Base-by-base conservation (phyloP, 495 filamentous ascomycete genomes). In the Penicillium nucicola region DNA sequence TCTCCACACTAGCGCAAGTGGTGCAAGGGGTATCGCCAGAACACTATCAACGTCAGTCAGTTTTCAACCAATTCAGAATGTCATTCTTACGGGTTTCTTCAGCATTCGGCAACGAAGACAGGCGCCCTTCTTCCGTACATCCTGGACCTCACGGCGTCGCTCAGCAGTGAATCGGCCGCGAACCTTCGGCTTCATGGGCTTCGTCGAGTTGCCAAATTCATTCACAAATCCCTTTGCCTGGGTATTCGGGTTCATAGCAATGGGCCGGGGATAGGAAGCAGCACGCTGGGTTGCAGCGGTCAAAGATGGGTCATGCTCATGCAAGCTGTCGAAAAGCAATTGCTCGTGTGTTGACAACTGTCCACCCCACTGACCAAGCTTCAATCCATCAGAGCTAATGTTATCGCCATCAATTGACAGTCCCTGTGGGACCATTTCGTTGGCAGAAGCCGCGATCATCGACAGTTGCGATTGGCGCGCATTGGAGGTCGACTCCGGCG, bases 81-180 rank as follows among this genome's bases (percentile, higher is more conserved):
- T n/a, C n/a, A 35, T 41, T 22, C 72, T 42, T 75, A 80, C 77
- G 1, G 87, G 86, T 68, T 95, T 95, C 60, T 90, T 87, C 10
- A 95, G 72, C 73, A 95, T 90, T 3, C 88, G 80, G 68, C 90
- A 95, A 38, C 90, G 82, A 45, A 92, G 89, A 58, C 90, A 95
- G 12, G 90, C 90, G 17, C 90, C 90, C 20, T 82, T 77, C 58
- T 89, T 89, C 20, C 90, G 79, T 23, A 93, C 83, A 57, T 86
- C 84, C 58, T 90, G 85, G 3, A 95, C 88, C 63, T 95, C 86
- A 58, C 84, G 84, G 41, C 90, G 79, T 45, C 90, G 71, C 3
- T 69, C 71, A 6, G 83, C 76, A 34, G 81, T 78, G 60, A 93
- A 95, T 28, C 83, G 75, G 0, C 85, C 83, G 13, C 90, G 82